These are phyloP conservation scores for Straminergon stramineum DNA, from an alignment of 225 moss, liverwort and hornwort genomes.

Conservation along the genomic window DNA sequence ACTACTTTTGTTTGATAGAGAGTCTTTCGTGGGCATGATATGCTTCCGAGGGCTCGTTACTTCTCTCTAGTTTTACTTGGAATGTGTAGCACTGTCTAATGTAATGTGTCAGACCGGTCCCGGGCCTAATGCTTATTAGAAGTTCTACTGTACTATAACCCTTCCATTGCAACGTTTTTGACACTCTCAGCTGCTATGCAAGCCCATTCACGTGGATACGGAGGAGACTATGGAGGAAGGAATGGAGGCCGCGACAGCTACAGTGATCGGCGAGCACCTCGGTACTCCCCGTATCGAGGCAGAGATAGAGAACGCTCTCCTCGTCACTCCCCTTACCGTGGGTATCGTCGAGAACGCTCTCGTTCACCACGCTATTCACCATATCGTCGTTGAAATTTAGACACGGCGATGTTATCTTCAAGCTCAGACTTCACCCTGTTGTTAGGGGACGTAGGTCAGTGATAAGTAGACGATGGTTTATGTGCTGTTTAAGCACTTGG, in stretches of 20 bases:
- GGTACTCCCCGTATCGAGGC: constrained; percentile 41
- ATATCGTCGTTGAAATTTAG: constrained; percentile 31
- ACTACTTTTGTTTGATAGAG: background rate
- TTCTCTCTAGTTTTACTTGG: background rate
- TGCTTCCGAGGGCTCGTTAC: background rate
- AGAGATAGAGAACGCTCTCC: constrained; percentile 55
- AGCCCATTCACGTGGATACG: constrained; percentile 57
- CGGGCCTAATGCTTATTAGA: background rate
- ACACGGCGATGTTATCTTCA: background rate
- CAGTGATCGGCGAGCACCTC: constrained; percentile 29
- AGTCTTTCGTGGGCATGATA: background rate
- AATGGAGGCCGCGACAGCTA: constrained; percentile 33
- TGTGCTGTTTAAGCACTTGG: background rate
- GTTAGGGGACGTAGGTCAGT: background rate
- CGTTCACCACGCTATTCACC: constrained; percentile 54
- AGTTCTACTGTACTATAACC: background rate
- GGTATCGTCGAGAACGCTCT: constrained; percentile 46
- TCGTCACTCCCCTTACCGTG: constrained; percentile 50
- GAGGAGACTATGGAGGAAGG: constrained; percentile 44
- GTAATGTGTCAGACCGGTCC: background rate
- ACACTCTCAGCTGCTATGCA: constrained; percentile 44
- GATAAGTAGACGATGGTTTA: background rate
- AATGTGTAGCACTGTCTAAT: background rate
- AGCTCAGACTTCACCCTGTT: background rate
- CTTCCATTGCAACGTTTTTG: background rate